Base-by-base conservation (phyloP, 371 early-diverging fungal species). In the Batkoa obscura region DNA sequence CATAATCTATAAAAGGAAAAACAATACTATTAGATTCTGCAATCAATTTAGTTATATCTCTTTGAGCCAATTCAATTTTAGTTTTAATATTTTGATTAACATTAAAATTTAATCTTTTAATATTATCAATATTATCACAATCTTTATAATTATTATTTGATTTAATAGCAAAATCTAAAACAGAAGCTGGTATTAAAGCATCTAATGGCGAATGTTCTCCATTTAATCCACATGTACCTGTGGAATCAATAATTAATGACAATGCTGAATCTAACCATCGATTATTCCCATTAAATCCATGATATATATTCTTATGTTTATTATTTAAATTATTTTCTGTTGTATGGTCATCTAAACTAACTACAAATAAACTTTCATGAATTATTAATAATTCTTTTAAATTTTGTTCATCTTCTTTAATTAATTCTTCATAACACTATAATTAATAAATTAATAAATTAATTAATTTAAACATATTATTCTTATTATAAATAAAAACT, bases 211-310 rank as follows among this genome's bases (percentile, higher is more conserved):
- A 82, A 64, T 88, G 89, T 66, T 84, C 91, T 15, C 86, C 90
- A 58, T 83, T 73, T 41, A 81, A 60, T 1, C 81, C 85, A 41
- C 75, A 75, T 33, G 73, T 67, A 30, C 88, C 93, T 47, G 80
- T 81, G 39, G 73, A 70, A 52, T 83, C 77, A 23, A 86, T 69
- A 33, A 81, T 62, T 17, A 85, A 45, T 23, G 67, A 75, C 15
- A 84, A 36, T 1, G 79, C 68, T 67, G 87, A 89, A 67, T 92
- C 93, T 59, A 81, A 89, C 93, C 93, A 92, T 2, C 93, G 76
- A 64, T 92, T 90, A 63, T 75, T 80, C 2, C 83, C 92, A 36
- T 73, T 71, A 4, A 65, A 60, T 8, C 75, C 76, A 60, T 76
- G 80, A 66, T 73, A 77, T 23, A 62, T 71, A 52, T 70, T 75